phyloP scores from a whole-genome alignment of 257 asterid species.

The Gynochthodes officinalis region DNA sequence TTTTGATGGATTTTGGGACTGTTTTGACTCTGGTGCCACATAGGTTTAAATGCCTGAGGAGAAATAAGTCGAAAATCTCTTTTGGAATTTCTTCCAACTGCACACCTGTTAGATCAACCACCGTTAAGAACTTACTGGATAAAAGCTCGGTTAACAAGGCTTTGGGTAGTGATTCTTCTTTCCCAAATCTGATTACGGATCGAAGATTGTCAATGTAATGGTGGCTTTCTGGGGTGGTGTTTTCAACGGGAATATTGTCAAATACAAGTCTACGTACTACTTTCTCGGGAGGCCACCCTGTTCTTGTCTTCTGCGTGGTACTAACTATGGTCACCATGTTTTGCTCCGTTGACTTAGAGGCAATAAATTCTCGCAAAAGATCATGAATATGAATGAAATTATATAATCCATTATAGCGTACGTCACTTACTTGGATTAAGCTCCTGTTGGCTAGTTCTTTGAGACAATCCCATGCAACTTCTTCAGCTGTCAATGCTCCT shows the following conservation, averaged over 20 bases:
- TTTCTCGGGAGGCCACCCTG: background rate
- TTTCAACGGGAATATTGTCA: background rate
- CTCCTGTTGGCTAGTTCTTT: conserved; percentile 27
- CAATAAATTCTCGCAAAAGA: conserved; percentile 8
- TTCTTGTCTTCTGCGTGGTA: background rate
- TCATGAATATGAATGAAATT: conserved; percentile 9
- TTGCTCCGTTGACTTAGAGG: conserved; percentile 15
- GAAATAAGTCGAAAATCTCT: conserved; percentile 23
- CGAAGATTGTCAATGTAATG: background rate
- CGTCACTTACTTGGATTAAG: conserved; percentile 16
- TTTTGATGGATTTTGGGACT: conserved; percentile 17
- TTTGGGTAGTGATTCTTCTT: background rate
- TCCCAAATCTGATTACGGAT: conserved; percentile 3
- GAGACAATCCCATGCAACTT: background rate
- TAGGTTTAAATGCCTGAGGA: conserved; percentile 19
- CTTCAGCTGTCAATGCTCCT: background rate
- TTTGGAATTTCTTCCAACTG: conserved; percentile 16
- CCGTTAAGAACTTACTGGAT: conserved; percentile 15
- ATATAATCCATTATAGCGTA: background rate
- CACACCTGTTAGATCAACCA: conserved; percentile 15
- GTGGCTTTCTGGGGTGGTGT: background rate
- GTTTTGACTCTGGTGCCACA: conserved; percentile 4
- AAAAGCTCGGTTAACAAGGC: background rate
- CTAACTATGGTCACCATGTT: conserved; percentile 9
- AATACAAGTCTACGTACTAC: conserved; percentile 16